Conservation (phyloP, 305 asterid genomes). For the Coffea humblotiana region DNA sequence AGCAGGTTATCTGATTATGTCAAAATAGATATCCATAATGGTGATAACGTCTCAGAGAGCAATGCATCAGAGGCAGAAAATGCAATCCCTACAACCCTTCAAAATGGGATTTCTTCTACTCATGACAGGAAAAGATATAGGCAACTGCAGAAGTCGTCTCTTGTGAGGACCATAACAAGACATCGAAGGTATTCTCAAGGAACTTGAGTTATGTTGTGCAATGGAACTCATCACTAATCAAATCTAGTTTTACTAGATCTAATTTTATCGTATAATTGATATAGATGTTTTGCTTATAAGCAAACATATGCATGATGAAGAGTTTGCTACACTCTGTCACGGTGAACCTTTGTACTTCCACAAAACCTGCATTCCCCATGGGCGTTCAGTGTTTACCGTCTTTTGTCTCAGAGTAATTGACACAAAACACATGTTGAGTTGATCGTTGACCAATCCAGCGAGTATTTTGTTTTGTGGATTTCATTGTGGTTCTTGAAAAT, state of each 20-base stretch:
- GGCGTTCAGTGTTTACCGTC: neutral
- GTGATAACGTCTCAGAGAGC: neutral
- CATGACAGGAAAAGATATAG: neutral
- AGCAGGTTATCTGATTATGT: neutral
- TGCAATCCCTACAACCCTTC: neutral
- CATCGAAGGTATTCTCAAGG: slow-evolving; percentile 9
- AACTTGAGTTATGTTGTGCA: neutral
- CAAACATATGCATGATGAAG: neutral
- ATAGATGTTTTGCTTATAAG: too few species aligned
- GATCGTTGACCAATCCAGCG: neutral
- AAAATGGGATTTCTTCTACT: neutral
- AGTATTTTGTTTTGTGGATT: neutral
- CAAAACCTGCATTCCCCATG: neutral
- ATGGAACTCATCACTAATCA: neutral
- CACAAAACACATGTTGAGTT: neutral
- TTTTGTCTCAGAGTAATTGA: neutral
- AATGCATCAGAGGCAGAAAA: neutral
- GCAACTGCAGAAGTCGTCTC: neutral
- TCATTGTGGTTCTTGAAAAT: neutral
- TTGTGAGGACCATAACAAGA: neutral
- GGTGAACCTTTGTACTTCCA: neutral
- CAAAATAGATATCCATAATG: neutral
- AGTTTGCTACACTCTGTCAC: neutral
- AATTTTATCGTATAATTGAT: neutral
- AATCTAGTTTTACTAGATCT: neutral